Evolutionary conservation across 345 rosid genomes (phyloP).

Genomic region (Lepidium didymum): DNA sequence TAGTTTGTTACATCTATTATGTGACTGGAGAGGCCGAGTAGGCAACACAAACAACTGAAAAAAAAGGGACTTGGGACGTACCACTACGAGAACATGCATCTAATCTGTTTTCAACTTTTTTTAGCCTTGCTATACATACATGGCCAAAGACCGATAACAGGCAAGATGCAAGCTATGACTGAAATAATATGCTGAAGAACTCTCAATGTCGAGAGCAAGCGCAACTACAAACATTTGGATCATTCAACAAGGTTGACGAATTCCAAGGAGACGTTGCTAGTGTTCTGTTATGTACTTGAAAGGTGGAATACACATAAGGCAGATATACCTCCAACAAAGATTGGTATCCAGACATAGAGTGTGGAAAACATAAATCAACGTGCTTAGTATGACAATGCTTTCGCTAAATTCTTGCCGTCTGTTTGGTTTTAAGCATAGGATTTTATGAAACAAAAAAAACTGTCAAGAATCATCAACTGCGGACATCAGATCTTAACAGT

Average conservation of each 20-base stretch:
- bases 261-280: not conserved
- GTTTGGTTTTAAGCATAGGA: not conserved
- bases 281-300: not conserved
- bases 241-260: not conserved
- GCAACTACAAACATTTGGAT: not conserved
- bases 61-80: not conserved
- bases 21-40: not conserved
- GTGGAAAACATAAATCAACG: not conserved
- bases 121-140: not conserved
- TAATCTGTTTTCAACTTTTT: not conserved
- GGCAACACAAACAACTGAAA: not conserved
- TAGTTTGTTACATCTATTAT: not conserved
- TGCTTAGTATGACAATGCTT: not conserved
- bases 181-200: not conserved
- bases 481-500: conserved; percentile 7
- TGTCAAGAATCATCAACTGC: conserved; percentile 10
- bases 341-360: not conserved
- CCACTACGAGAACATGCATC: not conserved
- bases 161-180: not conserved
- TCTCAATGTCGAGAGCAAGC: not conserved
- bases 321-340: not conserved
- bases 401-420: not conserved
- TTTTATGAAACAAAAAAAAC: conserved; percentile 6
- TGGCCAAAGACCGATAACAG: not conserved
- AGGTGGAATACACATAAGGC: not conserved